These are phyloP conservation scores for Diaporthe vaccinii DNA, from an alignment of 2,329 filamentous ascomycete species.

Conservation along the genomic window DNA sequence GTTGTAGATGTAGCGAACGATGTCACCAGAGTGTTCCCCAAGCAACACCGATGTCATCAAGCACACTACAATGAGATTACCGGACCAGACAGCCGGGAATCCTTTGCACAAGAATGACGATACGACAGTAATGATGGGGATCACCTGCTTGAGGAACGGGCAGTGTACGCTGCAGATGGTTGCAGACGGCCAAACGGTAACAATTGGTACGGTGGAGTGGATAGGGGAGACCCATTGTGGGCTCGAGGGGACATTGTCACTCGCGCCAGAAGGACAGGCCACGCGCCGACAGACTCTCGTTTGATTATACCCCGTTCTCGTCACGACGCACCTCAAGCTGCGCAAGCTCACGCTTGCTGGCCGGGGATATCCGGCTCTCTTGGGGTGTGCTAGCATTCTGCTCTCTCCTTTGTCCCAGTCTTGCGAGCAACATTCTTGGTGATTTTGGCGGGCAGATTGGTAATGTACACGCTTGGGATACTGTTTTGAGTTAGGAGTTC, in stretches of 20 bases:
- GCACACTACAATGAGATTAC: background rate
- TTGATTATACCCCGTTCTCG: conserved; percentile 37
- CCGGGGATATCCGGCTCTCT: background rate
- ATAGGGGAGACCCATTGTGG: background rate
- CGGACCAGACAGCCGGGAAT: background rate
- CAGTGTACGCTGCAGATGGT: conserved; percentile 4
- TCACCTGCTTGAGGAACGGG: background rate
- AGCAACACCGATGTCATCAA: background rate
- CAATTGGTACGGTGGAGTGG: conserved; percentile 3
- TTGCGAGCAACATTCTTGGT: conserved; percentile 9
- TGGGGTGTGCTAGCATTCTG: conserved; percentile 1
- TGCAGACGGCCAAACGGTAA: background rate
- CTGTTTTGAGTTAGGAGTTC: conserved; percentile 32
- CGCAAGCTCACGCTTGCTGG: conserved; percentile 2
- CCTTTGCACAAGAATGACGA: conserved; percentile 5
- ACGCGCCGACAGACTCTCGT: conserved; percentile 22
- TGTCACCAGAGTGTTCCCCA: background rate
- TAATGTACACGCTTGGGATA: conserved; percentile 33
- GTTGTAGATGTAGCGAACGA: conserved; percentile 49
- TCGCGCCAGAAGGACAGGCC: background rate
- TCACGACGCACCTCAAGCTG: background rate
- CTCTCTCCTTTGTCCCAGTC: conserved; percentile 24
- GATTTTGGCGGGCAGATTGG: conserved; percentile 9
- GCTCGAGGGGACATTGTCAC: conserved; percentile 15
- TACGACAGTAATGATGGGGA: conserved; percentile 31